These are phyloP conservation scores for Halocafeteria seosinensis DNA, from an alignment of 108 stramenopile genomes.

Conservation along the genomic window DNA sequence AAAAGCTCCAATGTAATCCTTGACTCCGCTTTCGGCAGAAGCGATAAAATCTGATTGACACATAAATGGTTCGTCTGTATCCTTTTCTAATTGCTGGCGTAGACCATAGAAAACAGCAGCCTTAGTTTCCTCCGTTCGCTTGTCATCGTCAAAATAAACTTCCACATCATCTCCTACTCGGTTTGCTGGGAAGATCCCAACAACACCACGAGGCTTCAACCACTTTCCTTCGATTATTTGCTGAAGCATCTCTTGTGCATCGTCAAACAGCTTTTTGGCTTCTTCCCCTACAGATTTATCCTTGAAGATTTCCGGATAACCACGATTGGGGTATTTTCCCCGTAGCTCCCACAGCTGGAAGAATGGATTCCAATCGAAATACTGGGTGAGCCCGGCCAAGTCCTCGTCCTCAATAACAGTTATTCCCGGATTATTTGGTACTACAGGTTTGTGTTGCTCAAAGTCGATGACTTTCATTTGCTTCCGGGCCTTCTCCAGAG, in stretches of 20 bases:
- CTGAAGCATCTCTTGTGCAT: constrained; percentile 81
- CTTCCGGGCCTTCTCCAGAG: constrained; percentile 64
- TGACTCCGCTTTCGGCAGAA: constrained; percentile 58
- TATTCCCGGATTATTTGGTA: constrained; percentile 54
- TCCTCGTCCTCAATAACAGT: constrained; percentile 61
- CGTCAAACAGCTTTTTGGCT: constrained; percentile 90
- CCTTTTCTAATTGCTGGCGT: constrained; percentile 96
- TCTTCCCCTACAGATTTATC: constrained; percentile 84
- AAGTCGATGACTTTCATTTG: constrained; percentile 57
- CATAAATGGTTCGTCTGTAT: constrained; percentile 80
- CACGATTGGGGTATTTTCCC: constrained; percentile 96
- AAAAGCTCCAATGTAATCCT: constrained; percentile 15
- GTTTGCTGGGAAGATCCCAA: constrained; percentile 86
- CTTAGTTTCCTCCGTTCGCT: constrained; percentile 42
- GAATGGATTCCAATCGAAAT: constrained; percentile 98
- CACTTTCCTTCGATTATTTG: constrained; percentile 64
- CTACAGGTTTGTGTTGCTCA: constrained; percentile 47
- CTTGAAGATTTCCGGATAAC: constrained; percentile 98
- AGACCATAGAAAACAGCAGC: constrained; percentile 79
- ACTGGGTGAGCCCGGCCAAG: constrained; percentile 50
- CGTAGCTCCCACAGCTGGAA: constrained; percentile 98
- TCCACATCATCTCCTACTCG: constrained; percentile 89
- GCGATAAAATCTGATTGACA: constrained; percentile 90
- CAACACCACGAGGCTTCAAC: constrained; percentile 69
- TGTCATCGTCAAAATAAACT: constrained; percentile 39